phyloP scores from a whole-genome alignment of 1,284 basidiomycete species.

The Heimioporus retisporus region DNA sequence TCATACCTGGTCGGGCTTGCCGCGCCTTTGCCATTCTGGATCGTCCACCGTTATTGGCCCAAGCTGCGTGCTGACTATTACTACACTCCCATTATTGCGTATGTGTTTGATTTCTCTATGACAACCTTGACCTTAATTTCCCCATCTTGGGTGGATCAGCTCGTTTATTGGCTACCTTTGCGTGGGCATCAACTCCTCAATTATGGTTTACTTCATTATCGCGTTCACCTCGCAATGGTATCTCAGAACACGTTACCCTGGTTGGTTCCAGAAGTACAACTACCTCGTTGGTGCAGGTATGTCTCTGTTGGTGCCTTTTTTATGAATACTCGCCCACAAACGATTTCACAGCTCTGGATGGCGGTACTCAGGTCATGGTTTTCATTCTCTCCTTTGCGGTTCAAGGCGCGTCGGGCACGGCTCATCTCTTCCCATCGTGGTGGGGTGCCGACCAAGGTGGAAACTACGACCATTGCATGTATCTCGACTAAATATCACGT shows the following conservation, averaged over 20 bases:
- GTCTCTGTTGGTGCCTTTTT: conserved; percentile 3
- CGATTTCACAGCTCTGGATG: conserved; percentile 56
- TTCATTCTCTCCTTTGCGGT: conserved; percentile 81
- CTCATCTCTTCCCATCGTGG: conserved; percentile 70
- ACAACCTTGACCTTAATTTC: no score
- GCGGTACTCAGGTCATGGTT: conserved; percentile 75
- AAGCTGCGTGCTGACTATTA: conserved; percentile 53
- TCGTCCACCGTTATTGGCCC: conserved; percentile 55
- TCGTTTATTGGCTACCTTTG: conserved; percentile 52
- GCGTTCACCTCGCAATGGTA: conserved; percentile 68
- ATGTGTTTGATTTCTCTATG: conserved; percentile 2
- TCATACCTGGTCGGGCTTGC: conserved; percentile 64
- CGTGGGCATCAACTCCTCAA: conserved; percentile 62
- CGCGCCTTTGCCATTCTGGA: conserved; percentile 68
- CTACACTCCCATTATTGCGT: conserved; percentile 58
- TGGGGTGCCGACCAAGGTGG: conserved; percentile 60
- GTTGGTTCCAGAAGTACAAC: conserved; percentile 64
- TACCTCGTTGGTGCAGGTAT: conserved; percentile 56
- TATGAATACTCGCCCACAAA: not conserved
- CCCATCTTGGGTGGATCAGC: no score
- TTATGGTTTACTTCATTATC: conserved; percentile 56
- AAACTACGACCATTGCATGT: conserved; percentile 35
- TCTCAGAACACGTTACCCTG: conserved; percentile 64
- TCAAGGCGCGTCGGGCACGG: conserved; percentile 69
- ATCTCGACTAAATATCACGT: conserved; percentile 18